Evolutionary conservation across 2,329 filamentous ascomycete genomes (phyloP).

Genomic region (Ascochyta clinopodiicola): DNA sequence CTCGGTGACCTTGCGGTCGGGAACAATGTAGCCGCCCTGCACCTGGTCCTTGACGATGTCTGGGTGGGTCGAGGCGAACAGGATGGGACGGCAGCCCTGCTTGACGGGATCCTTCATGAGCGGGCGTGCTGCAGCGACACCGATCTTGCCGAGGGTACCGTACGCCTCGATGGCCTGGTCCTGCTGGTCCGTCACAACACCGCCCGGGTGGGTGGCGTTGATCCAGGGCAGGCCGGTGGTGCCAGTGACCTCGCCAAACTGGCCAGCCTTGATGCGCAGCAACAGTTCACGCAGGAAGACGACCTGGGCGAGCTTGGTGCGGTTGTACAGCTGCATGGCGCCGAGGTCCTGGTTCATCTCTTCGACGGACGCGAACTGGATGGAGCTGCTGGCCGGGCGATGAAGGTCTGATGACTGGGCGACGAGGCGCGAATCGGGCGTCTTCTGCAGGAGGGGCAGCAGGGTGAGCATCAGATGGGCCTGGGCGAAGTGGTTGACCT

Average conservation of each 20-base stretch:
- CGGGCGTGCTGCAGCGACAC: conserved; percentile 52
- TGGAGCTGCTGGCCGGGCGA: conserved; percentile 46
- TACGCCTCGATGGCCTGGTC: conserved; percentile 59
- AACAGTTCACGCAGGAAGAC: conserved; percentile 54
- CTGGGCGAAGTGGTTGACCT: conserved; percentile 59
- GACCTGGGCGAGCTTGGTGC: conserved; percentile 59
- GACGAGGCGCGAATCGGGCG: conserved; percentile 56
- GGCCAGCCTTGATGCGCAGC: conserved; percentile 42
- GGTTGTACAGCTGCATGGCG: conserved; percentile 56
- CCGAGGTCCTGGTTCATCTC: conserved; percentile 61
- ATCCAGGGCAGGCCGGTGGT: conserved; percentile 53
- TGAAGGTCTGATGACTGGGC: conserved; percentile 60
- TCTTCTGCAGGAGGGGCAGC: conserved; percentile 54
- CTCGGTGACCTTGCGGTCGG: conserved; percentile 56
- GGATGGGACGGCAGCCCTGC: conserved; percentile 55
- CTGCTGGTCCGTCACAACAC: conserved; percentile 56
- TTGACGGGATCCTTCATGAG: conserved; percentile 60
- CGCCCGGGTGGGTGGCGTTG: conserved; percentile 60
- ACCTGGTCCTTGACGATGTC: conserved; percentile 54
- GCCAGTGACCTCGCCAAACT: conserved; percentile 40
- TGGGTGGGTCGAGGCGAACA: conserved; percentile 57
- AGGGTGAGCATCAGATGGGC: conserved; percentile 57
- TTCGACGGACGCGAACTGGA: conserved; percentile 52
- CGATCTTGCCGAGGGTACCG: conserved; percentile 55
- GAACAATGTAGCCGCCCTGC: conserved; percentile 57